phyloP scores from a whole-genome alignment of 2,329 filamentous ascomycete species.

The Diaporthe caulivora region DNA sequence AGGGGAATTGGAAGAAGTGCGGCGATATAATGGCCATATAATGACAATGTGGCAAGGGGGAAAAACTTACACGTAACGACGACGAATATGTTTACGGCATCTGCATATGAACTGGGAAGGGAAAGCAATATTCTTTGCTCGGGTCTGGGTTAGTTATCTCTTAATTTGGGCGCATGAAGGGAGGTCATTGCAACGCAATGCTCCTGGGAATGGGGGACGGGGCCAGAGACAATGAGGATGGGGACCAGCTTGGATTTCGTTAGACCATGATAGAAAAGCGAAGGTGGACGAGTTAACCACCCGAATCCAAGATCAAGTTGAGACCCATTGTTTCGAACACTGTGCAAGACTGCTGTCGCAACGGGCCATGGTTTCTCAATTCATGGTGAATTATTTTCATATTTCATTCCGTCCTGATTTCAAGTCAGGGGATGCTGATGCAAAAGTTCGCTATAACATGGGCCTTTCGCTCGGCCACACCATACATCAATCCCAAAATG shows the following conservation, averaged over 20 bases:
- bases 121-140: not conserved
- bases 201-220: not conserved
- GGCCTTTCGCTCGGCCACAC: constrained; percentile 1
- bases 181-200: not conserved
- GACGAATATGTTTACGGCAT: constrained; percentile 24
- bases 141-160: not conserved
- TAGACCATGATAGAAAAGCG: constrained; percentile 7
- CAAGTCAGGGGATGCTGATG: not conserved
- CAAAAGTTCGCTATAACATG: constrained; percentile 22
- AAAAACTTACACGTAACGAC: constrained; percentile 1
- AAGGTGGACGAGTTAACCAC: not conserved
- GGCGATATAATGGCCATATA: constrained; percentile 5
- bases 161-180: constrained; percentile 1
- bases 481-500: constrained; percentile 20
- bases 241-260: not conserved
- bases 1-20: not conserved
- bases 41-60: not conserved
- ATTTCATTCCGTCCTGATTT: not conserved
- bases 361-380: too few species aligned
- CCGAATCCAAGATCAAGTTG: not conserved
- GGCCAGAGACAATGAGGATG: not conserved
- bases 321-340: not conserved
- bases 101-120: constrained; percentile 13
- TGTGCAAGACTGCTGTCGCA: too few species aligned
- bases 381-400: constrained; percentile 18